phyloP scores from a whole-genome alignment of 148 eudicot genomes.

The Camellia granthamiana region DNA sequence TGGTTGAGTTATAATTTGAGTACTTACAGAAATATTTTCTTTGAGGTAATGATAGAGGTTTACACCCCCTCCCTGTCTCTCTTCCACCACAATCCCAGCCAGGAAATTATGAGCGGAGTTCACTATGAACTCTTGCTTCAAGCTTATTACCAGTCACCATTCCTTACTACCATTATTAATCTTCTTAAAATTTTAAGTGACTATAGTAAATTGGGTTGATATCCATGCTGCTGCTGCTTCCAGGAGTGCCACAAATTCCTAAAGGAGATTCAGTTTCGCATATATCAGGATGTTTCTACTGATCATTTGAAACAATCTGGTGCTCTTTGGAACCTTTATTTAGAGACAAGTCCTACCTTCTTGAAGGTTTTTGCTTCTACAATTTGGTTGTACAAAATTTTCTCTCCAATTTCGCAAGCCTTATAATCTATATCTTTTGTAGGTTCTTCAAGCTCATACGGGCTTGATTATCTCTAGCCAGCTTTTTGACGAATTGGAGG shows the following conservation, averaged over 20 bases:
- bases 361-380: slow-evolving; percentile 56
- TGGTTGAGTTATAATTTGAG: slow-evolving; percentile 65
- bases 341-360: slow-evolving; percentile 49
- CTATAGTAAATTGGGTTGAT: slow-evolving; percentile 5
- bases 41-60: slow-evolving; percentile 53
- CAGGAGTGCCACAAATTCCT: slow-evolving; percentile 81
- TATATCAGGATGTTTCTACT: slow-evolving; percentile 44
- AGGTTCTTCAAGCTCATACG: slow-evolving; percentile 82
- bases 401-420: background rate
- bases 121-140: background rate
- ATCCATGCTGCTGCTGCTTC: slow-evolving; percentile 11
- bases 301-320: slow-evolving; percentile 51
- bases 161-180: background rate
- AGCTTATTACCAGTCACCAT: no score
- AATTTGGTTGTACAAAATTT: background rate
- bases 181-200: background rate
- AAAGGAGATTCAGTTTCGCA: slow-evolving; percentile 50
- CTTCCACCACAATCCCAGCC: background rate
- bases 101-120: background rate
- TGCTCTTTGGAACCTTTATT: slow-evolving; percentile 34
- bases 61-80: background rate
- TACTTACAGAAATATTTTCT: slow-evolving; percentile 48
- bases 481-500: slow-evolving; percentile 67
- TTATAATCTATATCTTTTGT: slow-evolving; percentile 22
- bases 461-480: slow-evolving; percentile 39